Percentiles rank a stretch among this genome's conserved stretches.
Conservation (phyloP, 2,329 filamentous ascomycete genomes). For the Ophiocordyceps camponoti-floridani region DNA sequence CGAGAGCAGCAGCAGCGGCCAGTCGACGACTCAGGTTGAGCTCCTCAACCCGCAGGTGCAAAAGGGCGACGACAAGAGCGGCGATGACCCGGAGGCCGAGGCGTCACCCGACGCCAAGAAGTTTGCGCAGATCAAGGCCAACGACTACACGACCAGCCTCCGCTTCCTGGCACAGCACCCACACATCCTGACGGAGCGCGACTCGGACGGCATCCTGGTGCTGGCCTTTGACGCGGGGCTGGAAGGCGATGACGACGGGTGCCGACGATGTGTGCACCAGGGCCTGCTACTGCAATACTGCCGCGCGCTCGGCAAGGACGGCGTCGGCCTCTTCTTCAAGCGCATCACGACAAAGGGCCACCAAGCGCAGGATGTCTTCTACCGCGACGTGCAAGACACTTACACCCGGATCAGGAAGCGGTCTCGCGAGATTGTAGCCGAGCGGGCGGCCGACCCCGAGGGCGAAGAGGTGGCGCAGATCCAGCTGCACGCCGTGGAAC, state of each 20-base stretch:
- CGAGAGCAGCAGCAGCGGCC: slow-evolving; percentile 20
- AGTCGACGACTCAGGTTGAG: slow-evolving; percentile 38
- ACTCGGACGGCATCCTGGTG: slow-evolving; percentile 80
- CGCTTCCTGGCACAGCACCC: slow-evolving; percentile 68
- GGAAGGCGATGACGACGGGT: slow-evolving; percentile 56
- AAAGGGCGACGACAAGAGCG: slow-evolving; percentile 9
- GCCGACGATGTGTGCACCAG: slow-evolving; percentile 81
- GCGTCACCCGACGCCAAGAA: slow-evolving; percentile 61
- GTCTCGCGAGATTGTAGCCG: slow-evolving; percentile 48
- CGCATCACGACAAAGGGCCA: slow-evolving; percentile 80
- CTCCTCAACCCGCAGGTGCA: slow-evolving; percentile 50
- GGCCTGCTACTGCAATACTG: slow-evolving; percentile 89
- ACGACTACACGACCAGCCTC: slow-evolving; percentile 56
- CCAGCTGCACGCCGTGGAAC: slow-evolving; percentile 90
- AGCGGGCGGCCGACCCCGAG: slow-evolving; percentile 30
- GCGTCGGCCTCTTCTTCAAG: slow-evolving; percentile 88
- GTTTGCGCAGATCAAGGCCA: slow-evolving; percentile 62
- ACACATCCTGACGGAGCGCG: slow-evolving; percentile 60
- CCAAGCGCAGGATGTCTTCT: slow-evolving; percentile 79
- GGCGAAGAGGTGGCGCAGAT: slow-evolving; percentile 74
- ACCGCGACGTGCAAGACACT: slow-evolving; percentile 79
- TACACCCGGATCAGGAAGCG: slow-evolving; percentile 68
- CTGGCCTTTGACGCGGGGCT: slow-evolving; percentile 83
- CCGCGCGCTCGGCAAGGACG: slow-evolving; percentile 70
- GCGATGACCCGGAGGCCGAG: slow-evolving; percentile 55